Percentiles rank a stretch among this genome's conserved stretches.
phyloP scores from a whole-genome alignment of 768 basidiomycete species.

The Tulasnella sp. region DNA sequence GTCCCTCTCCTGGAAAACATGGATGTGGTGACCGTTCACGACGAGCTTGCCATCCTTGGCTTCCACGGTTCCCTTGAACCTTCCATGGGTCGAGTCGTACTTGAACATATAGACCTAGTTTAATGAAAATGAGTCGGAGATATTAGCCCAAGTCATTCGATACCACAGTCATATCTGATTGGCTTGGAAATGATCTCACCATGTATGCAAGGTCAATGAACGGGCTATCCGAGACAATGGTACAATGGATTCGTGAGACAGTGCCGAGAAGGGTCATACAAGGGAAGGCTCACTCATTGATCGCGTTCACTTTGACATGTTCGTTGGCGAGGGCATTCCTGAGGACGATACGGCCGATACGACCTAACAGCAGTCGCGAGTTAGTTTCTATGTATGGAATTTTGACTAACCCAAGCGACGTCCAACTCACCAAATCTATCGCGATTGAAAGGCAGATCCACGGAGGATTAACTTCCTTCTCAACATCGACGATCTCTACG shows the following conservation, averaged over 20 bases:
- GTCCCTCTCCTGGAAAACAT: conserved; percentile 76
- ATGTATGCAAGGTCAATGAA: conserved; percentile 98
- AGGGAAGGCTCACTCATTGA: conserved; percentile 69
- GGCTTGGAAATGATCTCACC: conserved; percentile 41
- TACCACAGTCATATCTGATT: neutral
- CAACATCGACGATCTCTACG: conserved; percentile 4
- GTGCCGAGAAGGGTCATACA: neutral
- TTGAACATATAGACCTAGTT: conserved; percentile 95
- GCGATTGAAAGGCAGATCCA: neutral
- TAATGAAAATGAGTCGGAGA: neutral
- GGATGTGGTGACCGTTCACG: conserved; percentile 68
- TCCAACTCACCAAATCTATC: conserved; percentile 54
- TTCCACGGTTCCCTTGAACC: conserved; percentile 65
- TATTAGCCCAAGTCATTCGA: neutral
- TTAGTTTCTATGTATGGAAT: neutral
- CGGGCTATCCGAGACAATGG: conserved; percentile 43
- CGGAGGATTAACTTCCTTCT: neutral
- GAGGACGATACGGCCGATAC: conserved; percentile 97
- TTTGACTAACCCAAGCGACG: neutral
- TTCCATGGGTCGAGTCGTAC: conserved; percentile 87
- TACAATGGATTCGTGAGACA: neutral
- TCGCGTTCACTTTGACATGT: conserved; percentile 76
- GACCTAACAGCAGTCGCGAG: conserved; percentile 43
- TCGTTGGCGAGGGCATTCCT: conserved; percentile 77
- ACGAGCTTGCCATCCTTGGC: conserved; percentile 76